A percentile compares a stretch with the other conserved stretches of the same genome.
Conservation (phyloP, 2,329 filamentous ascomycete genomes). For the Alternaria dauci region DNA sequence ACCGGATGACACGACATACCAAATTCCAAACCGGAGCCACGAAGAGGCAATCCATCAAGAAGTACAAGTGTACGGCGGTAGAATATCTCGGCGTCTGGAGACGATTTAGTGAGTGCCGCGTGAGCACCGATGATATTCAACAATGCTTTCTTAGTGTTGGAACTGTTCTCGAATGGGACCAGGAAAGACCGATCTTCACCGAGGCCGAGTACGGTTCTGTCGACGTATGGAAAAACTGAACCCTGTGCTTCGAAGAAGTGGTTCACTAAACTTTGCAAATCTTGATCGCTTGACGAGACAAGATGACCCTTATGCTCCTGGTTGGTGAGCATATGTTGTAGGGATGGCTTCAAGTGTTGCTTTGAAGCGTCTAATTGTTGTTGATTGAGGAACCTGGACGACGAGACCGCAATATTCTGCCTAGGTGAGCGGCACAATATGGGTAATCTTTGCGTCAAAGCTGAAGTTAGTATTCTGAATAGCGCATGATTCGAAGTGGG, state of each 20-base stretch:
- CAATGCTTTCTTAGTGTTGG: neutral
- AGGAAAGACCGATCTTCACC: neutral
- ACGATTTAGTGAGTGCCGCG: neutral
- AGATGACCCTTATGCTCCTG: rapidly evolving
- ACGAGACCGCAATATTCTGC: neutral
- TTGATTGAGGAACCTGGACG: neutral
- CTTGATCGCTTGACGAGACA: neutral
- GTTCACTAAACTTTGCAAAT: neutral
- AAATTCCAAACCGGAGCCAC: neutral
- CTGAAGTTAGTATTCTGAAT: neutral
- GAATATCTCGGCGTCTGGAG: neutral
- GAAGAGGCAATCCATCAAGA: neutral
- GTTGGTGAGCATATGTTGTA: neutral
- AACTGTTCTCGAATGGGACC: neutral
- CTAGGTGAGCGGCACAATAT: neutral
- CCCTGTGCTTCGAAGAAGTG: neutral
- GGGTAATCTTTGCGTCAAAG: neutral
- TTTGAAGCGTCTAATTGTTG: neutral
- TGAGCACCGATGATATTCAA: neutral
- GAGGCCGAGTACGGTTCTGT: neutral
- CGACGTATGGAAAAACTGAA: neutral
- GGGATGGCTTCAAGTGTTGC: neutral
- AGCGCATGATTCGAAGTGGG: neutral
- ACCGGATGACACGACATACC: neutral
- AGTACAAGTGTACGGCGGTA: neutral